Evolutionary conservation across 2,329 filamentous ascomycete species (phyloP).

Genomic region (Curvularia sp.): DNA sequence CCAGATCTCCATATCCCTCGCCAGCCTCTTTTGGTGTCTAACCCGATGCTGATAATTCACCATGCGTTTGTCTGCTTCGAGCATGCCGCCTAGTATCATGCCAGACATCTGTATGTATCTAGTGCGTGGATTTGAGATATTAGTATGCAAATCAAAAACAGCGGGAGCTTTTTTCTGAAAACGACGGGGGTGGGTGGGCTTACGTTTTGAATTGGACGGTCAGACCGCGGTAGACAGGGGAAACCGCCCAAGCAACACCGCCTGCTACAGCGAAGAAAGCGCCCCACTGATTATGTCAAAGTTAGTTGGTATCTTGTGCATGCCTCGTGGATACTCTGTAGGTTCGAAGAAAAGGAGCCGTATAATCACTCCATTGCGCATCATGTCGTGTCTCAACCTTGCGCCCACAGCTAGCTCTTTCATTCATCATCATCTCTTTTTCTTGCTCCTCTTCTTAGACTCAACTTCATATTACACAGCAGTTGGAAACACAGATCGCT

Average conservation of each 20-base stretch:
- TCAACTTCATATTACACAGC: background rate
- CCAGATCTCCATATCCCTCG: constrained; percentile 73
- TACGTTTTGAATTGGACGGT: constrained; percentile 49
- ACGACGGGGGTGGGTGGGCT: no score
- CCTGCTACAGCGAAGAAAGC: constrained; percentile 68
- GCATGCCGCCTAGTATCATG: constrained; percentile 80
- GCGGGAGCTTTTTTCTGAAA: no score
- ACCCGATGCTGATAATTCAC: constrained; percentile 71
- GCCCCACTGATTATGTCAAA: constrained; percentile 64
- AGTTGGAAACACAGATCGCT: background rate
- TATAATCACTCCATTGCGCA: background rate
- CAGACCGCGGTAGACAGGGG: constrained; percentile 72
- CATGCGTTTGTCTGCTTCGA: constrained; percentile 75
- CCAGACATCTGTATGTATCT: constrained; percentile 86
- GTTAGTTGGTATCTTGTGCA: constrained; percentile 3
- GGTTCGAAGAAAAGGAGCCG: background rate
- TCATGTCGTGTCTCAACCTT: background rate
- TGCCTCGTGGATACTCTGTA: background rate
- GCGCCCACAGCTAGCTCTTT: background rate
- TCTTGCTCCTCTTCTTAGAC: background rate
- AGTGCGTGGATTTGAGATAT: background rate
- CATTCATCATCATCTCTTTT: no score
- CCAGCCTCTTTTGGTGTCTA: constrained; percentile 68
- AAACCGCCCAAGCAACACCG: constrained; percentile 68
- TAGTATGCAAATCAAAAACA: background rate